phyloP scores from a whole-genome alignment of 2,329 filamentous ascomycete genomes.

The Pseudonectria buxi region DNA sequence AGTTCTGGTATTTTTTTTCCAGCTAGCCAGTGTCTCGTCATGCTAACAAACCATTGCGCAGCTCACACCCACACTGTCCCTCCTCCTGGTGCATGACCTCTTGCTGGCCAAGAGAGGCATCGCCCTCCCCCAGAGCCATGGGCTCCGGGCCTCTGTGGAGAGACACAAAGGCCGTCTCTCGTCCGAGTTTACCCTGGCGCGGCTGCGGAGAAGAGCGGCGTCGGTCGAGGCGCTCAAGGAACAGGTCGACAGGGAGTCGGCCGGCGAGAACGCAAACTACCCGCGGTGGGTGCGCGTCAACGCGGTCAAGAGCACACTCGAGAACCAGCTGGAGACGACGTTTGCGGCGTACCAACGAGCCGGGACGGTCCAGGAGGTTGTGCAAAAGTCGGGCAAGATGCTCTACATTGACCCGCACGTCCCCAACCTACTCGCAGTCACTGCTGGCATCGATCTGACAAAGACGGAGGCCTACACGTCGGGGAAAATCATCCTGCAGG shows the following conservation, averaged over 20 bases:
- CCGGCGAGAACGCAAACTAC: conserved; percentile 49
- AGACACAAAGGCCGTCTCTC: conserved; percentile 74
- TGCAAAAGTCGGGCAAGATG: conserved; percentile 37
- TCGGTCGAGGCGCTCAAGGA: conserved; percentile 60
- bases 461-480: conserved; percentile 65
- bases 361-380: conserved; percentile 49
- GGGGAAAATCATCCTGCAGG: conserved; percentile 82
- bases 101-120: conserved; percentile 77
- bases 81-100: conserved; percentile 82
- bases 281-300: conserved; percentile 94
- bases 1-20: conserved; percentile 12
- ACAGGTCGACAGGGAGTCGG: conserved; percentile 45
- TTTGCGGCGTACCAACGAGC: conserved; percentile 60
- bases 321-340: conserved; percentile 65
- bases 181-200: conserved; percentile 75
- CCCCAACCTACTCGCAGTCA: conserved; percentile 74
- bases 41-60: conserved; percentile 31
- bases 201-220: conserved; percentile 63
- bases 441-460: conserved; percentile 64
- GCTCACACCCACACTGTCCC: conserved; percentile 72
- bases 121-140: conserved; percentile 71
- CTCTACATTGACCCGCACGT: conserved; percentile 74
- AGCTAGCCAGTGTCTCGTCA: too few relatives aligned
- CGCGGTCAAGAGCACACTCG: conserved; percentile 62
- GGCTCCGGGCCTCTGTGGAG: conserved; percentile 66